Conservation (phyloP, 176 grass and related monocot genomes). For the Phyllostachys edulis region DNA sequence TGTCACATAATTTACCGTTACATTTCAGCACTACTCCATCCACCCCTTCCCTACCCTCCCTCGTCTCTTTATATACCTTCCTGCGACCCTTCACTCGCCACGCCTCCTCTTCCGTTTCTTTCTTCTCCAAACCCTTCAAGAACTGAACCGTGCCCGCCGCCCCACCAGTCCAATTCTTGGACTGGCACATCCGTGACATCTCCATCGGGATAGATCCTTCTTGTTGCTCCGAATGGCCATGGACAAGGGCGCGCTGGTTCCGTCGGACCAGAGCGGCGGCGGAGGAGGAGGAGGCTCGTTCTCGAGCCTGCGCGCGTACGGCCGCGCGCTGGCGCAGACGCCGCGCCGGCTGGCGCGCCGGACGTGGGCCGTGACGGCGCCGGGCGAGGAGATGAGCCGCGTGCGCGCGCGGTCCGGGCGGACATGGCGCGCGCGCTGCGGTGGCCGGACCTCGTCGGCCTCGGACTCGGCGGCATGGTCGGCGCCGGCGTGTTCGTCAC, state of each 20-base stretch:
- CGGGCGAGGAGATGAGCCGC: slow-evolving; percentile 70
- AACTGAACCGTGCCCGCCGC: not conserved
- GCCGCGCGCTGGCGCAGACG: slow-evolving; percentile 49
- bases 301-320: slow-evolving; percentile 59
- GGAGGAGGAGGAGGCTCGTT: slow-evolving; percentile 36
- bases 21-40: no score
- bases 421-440: slow-evolving; percentile 57
- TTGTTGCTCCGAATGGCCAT: not conserved
- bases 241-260: slow-evolving; percentile 29
- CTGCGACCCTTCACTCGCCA: not conserved
- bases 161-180: not conserved
- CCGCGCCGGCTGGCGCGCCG: slow-evolving; percentile 43
- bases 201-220: not conserved
- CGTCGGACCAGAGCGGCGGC: not conserved
- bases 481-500: slow-evolving; percentile 61
- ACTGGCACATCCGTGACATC: not conserved
- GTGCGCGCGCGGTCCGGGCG: slow-evolving; percentile 58
- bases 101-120: slow-evolving; percentile 2
- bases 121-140: not conserved
- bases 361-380: slow-evolving; percentile 48
- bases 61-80: slow-evolving; percentile 33
- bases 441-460: slow-evolving; percentile 69
- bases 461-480: slow-evolving; percentile 68
- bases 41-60: not conserved
- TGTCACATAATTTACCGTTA: no score